Evolutionary conservation across 768 basidiomycete genomes (phyloP).

Genomic region (Boletus edulis): DNA sequence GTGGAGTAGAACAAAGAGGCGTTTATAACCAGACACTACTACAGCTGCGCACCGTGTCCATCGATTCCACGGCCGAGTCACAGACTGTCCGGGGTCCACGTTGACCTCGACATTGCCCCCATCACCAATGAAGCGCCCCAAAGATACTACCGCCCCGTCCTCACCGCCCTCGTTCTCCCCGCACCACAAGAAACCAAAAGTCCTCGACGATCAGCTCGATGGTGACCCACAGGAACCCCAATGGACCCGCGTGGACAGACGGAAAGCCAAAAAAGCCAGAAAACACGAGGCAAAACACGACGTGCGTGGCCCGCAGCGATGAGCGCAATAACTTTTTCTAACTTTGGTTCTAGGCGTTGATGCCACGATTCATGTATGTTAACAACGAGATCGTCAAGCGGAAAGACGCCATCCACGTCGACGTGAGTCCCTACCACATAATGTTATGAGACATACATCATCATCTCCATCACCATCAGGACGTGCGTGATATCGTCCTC

Average conservation of each 20-base stretch:
- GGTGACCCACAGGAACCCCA: slow-evolving; percentile 14
- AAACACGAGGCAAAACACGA: slow-evolving; percentile 57
- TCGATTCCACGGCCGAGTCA: background rate
- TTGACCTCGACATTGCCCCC: background rate
- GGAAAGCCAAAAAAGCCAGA: slow-evolving; percentile 67
- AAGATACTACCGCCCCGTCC: background rate
- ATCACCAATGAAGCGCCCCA: no score
- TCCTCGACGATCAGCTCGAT: slow-evolving; percentile 1
- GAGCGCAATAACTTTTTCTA: no score
- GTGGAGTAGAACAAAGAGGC: background rate
- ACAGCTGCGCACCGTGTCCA: background rate
- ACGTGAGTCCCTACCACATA: slow-evolving; percentile 47
- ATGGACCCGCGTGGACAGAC: slow-evolving; percentile 73
- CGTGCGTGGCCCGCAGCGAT: slow-evolving; percentile 42
- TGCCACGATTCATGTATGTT: slow-evolving; percentile 79
- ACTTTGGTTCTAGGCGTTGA: slow-evolving; percentile 4
- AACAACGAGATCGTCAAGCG: slow-evolving; percentile 72
- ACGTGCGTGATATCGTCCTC: slow-evolving; percentile 82
- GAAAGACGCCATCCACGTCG: slow-evolving; percentile 74
- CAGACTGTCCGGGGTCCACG: background rate
- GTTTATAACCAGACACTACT: background rate
- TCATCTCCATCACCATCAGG: slow-evolving; percentile 49
- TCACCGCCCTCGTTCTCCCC: slow-evolving; percentile 1
- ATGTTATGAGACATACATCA: no score
- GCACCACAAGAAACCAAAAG: slow-evolving; percentile 42